Evolutionary conservation across 2,329 filamentous ascomycete species (phyloP), one percentile per base, ranked within the genome.

Genomic region (Meredithiella fracta): DNA sequence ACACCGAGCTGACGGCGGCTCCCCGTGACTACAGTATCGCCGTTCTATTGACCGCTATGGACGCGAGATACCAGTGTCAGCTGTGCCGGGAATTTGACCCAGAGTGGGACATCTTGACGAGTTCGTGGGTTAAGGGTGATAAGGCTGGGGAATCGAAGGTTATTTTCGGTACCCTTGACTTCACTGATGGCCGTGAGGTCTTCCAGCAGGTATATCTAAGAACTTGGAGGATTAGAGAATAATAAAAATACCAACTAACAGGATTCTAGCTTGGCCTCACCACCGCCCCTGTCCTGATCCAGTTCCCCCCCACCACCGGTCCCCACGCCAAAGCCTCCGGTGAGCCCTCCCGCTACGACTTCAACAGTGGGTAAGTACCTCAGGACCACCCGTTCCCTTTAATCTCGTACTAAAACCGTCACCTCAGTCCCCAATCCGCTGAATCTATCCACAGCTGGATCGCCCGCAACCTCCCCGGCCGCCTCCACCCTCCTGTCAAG

Each of bases 81-180:
- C 74, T 97, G 51, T 98, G 92, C 69, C 78, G 81, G 54, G 87
- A 94, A 54, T 95, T 98, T 68, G 86, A 95, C 67, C 85, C 90
- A 1, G 92, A 98, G 70, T 98, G 89, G 85, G 86, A 94, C 56
- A 69, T 97, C 55, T 71, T 98, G 55, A 80, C 79, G 55, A 86
- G 81, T 68, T 92, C 86, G 70, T 98, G 92, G 92, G 75, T 76
- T 60, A 88, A 85, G 67, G 89, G 86, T 6, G 86, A 94, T 68
- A 87, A 84, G 72, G 73, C 79, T 58, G 83, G 75, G 54, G 76
- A 86, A 61, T 84, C 82, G 26, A 77, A 83, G 60, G 64, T 94
- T 61, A 67, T 97, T 47, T 94, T 91, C 69, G 83, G 79, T 23
- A 91, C 86, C 5, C 71, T 98, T 63, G 92, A 98, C 69, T 98